Evolutionary conservation across 148 eudicot species (phyloP), one percentile per base, ranked within the genome.

Genomic region (Cornus kousa): DNA sequence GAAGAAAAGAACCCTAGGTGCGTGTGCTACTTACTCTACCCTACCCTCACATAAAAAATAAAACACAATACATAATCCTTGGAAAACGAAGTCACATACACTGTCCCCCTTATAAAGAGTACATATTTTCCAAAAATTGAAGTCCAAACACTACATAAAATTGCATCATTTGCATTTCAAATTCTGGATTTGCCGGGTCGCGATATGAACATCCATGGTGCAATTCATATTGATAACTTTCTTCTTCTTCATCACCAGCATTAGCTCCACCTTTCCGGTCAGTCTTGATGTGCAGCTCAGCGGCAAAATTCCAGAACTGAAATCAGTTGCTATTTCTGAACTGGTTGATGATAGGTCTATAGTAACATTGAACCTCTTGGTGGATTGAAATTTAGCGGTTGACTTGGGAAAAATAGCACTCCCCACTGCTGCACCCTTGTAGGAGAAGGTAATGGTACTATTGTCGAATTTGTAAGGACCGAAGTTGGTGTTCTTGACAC

Each of bases 401-500:
- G 53, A 1, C 2, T 28, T 28, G 0, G 48, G 62, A 32, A 80
- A 39, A 5, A 28, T 8, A 10, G 62, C 78, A 12, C 20, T 14
- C 6, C 82, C 78, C 0, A 74, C 74, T 2, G 0, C 7, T 9
- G 7, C 3, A 37, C 55, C 78, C 3, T 20, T 28, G 74, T 74
- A 80, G 68, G 5, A 65, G 65, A 80, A 66, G 20, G 9, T 1
- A 2, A 80, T 23, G 12, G 68, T 20, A 13, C 43, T 68, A 37
- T 32, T 32, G 17, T 68, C 39, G 70, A 11, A 68, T 17, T 68
- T 68, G 70, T 14, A 68, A 0, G 3, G 70, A 3, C 70, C 70
- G 2, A 31, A 68, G 40, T 68, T 68, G 22, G 39, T 68, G 70
- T 80, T 80, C 64, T 74, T 80, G 19, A 80, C 62, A 9, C 32